Percentiles rank a stretch among this genome's conserved stretches.
Conservation (phyloP, 2,329 filamentous ascomycete species). For the Trichoderma cornu-damae region DNA sequence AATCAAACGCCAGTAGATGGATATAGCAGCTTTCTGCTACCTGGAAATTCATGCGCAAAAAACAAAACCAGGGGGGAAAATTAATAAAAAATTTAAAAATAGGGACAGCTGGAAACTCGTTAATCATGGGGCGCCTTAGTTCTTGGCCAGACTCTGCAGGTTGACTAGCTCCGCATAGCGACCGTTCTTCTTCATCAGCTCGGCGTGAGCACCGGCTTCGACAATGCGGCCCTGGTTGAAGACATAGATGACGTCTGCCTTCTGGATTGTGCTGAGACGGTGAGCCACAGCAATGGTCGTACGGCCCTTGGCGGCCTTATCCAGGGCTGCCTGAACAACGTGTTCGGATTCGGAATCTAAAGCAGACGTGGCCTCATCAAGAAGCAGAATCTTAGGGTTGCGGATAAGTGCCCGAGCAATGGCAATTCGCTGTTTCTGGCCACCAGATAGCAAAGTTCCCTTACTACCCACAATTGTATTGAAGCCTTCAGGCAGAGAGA, state of each 20-base stretch:
- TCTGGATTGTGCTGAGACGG: constrained; percentile 85
- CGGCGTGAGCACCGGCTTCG: constrained; percentile 74
- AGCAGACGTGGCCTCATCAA: constrained; percentile 19
- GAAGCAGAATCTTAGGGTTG: constrained; percentile 16
- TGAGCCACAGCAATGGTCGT: constrained; percentile 19
- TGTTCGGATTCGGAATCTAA: constrained; percentile 17
- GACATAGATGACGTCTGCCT: constrained; percentile 94
- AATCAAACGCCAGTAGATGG: constrained; percentile 15
- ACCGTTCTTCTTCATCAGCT: constrained; percentile 64
- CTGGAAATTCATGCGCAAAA: constrained; percentile 17
- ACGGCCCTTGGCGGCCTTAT: constrained; percentile 28
- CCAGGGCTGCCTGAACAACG: constrained; percentile 17
- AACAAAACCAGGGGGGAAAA: no score
- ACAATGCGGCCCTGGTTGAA: constrained; percentile 85
- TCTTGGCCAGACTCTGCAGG: constrained; percentile 69
- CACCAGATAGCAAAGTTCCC: constrained; percentile 39
- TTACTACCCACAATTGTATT: constrained; percentile 19
- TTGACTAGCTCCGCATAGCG: constrained; percentile 76
- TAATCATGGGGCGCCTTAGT: background rate
- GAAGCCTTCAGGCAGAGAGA: constrained; percentile 57
- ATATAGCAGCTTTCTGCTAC: constrained; percentile 1
- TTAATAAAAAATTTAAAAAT: background rate
- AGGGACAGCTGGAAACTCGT: no score
- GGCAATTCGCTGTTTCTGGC: constrained; percentile 19
- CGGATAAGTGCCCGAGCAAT: constrained; percentile 19